Evolutionary conservation across 495 filamentous ascomycete species (phyloP).

Genomic region (Podospora comata): DNA sequence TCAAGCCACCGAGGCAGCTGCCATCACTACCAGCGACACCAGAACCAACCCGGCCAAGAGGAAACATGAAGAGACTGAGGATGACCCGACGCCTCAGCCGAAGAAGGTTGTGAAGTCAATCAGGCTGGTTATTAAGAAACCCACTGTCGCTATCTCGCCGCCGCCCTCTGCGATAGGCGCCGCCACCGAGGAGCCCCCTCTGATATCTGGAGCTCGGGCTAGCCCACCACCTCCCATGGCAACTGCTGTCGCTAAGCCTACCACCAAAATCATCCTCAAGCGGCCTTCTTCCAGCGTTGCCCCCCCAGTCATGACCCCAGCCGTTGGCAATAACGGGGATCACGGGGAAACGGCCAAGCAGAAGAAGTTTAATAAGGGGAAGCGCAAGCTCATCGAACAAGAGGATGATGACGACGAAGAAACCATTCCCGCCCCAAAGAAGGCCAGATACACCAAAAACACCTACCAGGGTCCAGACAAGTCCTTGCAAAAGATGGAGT

Average conservation of each 20-base stretch:
- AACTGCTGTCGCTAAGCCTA: neutral
- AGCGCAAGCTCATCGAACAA: neutral
- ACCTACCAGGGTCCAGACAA: neutral
- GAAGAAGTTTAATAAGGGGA: neutral
- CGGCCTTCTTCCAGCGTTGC: neutral
- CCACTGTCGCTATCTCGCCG: neutral
- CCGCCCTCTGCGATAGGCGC: no score
- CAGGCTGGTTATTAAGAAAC: neutral
- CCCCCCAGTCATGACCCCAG: neutral
- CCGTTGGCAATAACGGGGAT: neutral
- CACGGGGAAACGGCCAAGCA: neutral
- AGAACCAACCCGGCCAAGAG: neutral
- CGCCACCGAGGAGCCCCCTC: neutral
- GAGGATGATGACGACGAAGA: neutral
- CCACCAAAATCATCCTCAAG: neutral
- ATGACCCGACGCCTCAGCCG: neutral
- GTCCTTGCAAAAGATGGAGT: slow-evolving; percentile 16
- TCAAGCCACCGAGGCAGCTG: neutral
- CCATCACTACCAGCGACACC: neutral
- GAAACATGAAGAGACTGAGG: neutral
- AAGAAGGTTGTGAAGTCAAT: neutral
- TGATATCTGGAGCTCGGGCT: neutral
- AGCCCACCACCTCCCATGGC: neutral
- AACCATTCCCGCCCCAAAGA: neutral
- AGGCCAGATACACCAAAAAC: slow-evolving; percentile 9